These are phyloP conservation scores for Coriaria nepalensis DNA, from an alignment of 306 rosid species.

Conservation along the genomic window DNA sequence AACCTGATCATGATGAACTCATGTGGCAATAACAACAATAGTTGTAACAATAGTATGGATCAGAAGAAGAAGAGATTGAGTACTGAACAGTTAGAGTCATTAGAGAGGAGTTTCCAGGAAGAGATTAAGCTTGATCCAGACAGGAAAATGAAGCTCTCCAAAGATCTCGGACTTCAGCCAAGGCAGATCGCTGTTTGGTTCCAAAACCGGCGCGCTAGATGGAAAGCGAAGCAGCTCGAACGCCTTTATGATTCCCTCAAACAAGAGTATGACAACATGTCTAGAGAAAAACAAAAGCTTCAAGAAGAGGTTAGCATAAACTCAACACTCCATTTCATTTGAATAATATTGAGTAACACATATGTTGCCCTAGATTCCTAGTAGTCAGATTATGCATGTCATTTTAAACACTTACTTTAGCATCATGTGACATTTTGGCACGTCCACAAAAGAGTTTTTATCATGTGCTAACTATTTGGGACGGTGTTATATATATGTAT, in stretches of 20 bases:
- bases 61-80: conserved; percentile 67
- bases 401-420: no score
- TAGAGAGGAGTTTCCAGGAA: conserved; percentile 75
- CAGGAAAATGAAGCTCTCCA: conserved; percentile 77
- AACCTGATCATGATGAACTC: background rate
- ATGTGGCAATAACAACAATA: background rate
- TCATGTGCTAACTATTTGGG: no score
- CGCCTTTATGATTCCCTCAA: conserved; percentile 63
- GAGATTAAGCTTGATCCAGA: conserved; percentile 86
- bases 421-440: no score
- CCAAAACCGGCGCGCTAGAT: conserved; percentile 84
- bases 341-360: no score
- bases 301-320: conserved; percentile 52
- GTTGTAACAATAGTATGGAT: conserved; percentile 4
- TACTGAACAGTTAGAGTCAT: conserved; percentile 50
- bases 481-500: no score
- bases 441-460: no score
- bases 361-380: no score
- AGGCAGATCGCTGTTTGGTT: conserved; percentile 94
- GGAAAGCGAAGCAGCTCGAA: conserved; percentile 87
- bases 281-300: conserved; percentile 55
- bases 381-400: no score
- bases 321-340: background rate
- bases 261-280: conserved; percentile 53
- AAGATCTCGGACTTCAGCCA: conserved; percentile 81